A percentile compares a stretch with the other conserved stretches of the same genome.
Evolutionary conservation across 495 filamentous ascomycete genomes (phyloP).

Genomic region (Xylaria intraflava): DNA sequence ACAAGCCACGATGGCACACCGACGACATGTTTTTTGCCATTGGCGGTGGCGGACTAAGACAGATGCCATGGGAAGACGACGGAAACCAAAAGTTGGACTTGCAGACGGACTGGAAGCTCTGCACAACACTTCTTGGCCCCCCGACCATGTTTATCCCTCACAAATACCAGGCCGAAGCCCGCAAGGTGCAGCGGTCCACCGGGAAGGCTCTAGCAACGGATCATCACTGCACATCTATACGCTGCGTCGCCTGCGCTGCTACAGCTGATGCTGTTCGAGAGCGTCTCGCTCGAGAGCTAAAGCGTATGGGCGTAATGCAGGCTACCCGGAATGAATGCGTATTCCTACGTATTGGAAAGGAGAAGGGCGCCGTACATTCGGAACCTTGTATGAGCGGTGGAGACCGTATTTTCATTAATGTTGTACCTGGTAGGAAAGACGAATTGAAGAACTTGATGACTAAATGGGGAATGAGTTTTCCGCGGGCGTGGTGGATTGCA

Average conservation of each 20-base stretch:
- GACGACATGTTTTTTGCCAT: slow-evolving; percentile 30
- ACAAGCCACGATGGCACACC: slow-evolving; percentile 30
- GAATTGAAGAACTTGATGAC: slow-evolving; percentile 21
- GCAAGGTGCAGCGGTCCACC: slow-evolving; percentile 11
- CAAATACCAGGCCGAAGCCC: slow-evolving; percentile 16
- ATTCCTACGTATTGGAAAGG: slow-evolving; percentile 24
- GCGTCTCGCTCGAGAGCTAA: slow-evolving; percentile 13
- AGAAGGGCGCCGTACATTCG: slow-evolving; percentile 29
- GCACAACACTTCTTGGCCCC: slow-evolving; percentile 28
- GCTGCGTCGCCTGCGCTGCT: slow-evolving; percentile 25
- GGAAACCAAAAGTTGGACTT: slow-evolving; percentile 8
- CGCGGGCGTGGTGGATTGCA: slow-evolving; percentile 27
- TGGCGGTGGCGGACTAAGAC: slow-evolving; percentile 4
- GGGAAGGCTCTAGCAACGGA: slow-evolving; percentile 13
- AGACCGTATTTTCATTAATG: slow-evolving; percentile 30
- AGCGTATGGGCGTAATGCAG: slow-evolving; percentile 11
- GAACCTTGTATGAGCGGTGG: slow-evolving; percentile 23
- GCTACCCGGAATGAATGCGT: slow-evolving; percentile 13
- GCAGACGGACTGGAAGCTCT: slow-evolving; percentile 31
- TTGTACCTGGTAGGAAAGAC: slow-evolving; percentile 25
- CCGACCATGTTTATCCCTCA: slow-evolving; percentile 25
- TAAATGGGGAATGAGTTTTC: slow-evolving; percentile 31
- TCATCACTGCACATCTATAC: slow-evolving; percentile 24
- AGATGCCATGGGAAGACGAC: slow-evolving; percentile 1
- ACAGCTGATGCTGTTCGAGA: slow-evolving; percentile 23